Base-by-base conservation (phyloP, 805 yeast species). In the Sugiyamaella lignohabitans region DNA sequence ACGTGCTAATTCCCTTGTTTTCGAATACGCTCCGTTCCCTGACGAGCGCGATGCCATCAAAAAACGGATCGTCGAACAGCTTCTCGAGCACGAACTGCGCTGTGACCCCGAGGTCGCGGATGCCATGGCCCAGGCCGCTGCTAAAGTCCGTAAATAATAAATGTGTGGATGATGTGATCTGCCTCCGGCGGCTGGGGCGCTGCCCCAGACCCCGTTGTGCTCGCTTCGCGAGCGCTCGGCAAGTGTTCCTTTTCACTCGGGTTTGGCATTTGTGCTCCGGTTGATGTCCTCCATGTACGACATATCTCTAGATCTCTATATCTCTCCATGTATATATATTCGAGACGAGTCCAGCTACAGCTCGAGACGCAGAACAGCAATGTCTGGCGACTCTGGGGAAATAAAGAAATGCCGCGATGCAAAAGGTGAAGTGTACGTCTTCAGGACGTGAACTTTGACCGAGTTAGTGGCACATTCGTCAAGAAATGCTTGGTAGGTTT, bases 401-500 rank as follows among this genome's bases (percentile, higher is more conserved):
- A 56, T 46, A 35, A 54, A 51, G 21, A 49, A 54, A 40, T 23
- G 38, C 6, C 27, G 22, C 16, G 38, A 21, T 2, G 36, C 47
- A 11, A 48, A 48, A 2, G 55, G 55, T 21, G 41, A 21, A 3
- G 30, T 19, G 45, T 53, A 55, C n/a, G 18, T 23, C 16, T 46
- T 19, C 18, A 54, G 22, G 2, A 36, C 27, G 6, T 23, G 29
- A 30, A 53, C 22, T 1, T 40, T 29, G 23, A 71, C 32, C 0
- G 54, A 56, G 1, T 44, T 30, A 22, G 45, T 40, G 4, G 43
- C 44, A 5, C 78, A 59, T 27, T 57, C 60, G 0, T 55, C 38
- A 40, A 71, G 75, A 66, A 81, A 79, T 2, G 53, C 65, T 0
- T 55, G 46, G 1, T 74, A 56, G 0, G 87, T 81, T 2, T 64